These are phyloP conservation scores for Paraphaeosphaeria minitans DNA, from an alignment of 2,329 filamentous ascomycete genomes.

Conservation along the genomic window DNA sequence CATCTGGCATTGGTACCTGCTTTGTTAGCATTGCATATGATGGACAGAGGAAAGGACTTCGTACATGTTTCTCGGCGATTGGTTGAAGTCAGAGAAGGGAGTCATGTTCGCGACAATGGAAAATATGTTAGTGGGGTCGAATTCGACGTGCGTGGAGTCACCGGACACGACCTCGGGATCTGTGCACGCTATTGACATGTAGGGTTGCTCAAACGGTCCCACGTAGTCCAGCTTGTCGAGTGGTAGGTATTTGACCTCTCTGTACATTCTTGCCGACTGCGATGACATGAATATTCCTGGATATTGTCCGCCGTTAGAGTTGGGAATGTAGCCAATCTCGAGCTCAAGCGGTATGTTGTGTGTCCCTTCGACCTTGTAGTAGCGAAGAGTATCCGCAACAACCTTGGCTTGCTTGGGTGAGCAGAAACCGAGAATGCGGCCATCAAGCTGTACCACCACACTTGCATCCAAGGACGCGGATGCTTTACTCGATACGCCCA, in stretches of 20 bases:
- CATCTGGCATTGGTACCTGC: constrained; percentile 60
- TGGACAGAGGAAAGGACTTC: too few species aligned
- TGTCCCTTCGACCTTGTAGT: constrained; percentile 92
- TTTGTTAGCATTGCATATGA: not conserved
- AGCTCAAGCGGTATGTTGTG: constrained; percentile 81
- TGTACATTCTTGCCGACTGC: constrained; percentile 80
- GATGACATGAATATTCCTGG: constrained; percentile 95
- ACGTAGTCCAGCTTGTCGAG: constrained; percentile 86
- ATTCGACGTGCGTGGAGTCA: constrained; percentile 90
- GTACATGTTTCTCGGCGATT: constrained; percentile 99
- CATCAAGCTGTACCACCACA: constrained; percentile 88
- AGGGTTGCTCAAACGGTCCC: constrained; percentile 93
- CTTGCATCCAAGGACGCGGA: constrained; percentile 82
- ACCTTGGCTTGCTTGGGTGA: constrained; percentile 79
- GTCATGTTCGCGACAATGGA: constrained; percentile 99
- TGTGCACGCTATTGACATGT: constrained; percentile 96
- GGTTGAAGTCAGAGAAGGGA: constrained; percentile 98
- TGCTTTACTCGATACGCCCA: constrained; percentile 77
- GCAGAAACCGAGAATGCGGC: constrained; percentile 88
- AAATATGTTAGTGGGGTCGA: constrained; percentile 92
- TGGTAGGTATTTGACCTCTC: constrained; percentile 90
- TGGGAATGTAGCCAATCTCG: constrained; percentile 90
- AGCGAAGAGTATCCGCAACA: constrained; percentile 84
- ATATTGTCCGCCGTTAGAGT: constrained; percentile 89
- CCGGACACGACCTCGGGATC: constrained; percentile 86